Conservation (phyloP, 2,329 filamentous ascomycete species). For the Aspergillus clavatus region DNA sequence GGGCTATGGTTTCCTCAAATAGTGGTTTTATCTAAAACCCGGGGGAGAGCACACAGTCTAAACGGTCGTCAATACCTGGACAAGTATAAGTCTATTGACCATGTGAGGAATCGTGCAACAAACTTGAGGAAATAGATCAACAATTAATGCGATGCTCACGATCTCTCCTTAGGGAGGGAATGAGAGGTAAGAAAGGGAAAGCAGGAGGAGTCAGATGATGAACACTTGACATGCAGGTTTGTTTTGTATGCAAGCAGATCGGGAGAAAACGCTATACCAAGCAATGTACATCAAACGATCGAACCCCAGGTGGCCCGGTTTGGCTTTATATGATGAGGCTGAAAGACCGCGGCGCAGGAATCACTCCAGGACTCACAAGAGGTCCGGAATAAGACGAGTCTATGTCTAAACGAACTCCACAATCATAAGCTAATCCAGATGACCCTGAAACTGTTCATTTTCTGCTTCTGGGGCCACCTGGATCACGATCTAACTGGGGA, state of each 20-base stretch:
- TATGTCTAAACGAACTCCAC: constrained; percentile 16
- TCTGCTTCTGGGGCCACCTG: neutral
- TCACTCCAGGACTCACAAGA: constrained; percentile 3
- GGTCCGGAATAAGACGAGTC: constrained; percentile 5
- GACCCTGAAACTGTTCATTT: neutral
- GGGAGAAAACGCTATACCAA: neutral
- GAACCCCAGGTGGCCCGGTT: neutral
- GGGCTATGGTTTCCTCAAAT: constrained; percentile 8
- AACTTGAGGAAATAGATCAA: neutral
- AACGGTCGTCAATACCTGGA: neutral
- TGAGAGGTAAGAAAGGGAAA: neutral
- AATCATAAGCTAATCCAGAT: neutral
- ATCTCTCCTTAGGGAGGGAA: neutral
- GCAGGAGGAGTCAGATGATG: neutral
- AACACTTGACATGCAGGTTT: neutral
- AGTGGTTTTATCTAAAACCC: neutral
- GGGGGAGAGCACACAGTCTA: neutral
- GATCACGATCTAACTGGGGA: neutral
- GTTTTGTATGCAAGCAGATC: neutral
- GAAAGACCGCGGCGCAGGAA: constrained; percentile 5
- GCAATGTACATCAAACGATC: neutral
- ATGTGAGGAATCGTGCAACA: neutral
- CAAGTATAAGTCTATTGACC: neutral
- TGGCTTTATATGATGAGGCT: neutral
- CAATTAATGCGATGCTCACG: neutral